Base-by-base conservation (phyloP, 2,329 filamentous ascomycete genomes). In the Fusarium nygamai region DNA sequence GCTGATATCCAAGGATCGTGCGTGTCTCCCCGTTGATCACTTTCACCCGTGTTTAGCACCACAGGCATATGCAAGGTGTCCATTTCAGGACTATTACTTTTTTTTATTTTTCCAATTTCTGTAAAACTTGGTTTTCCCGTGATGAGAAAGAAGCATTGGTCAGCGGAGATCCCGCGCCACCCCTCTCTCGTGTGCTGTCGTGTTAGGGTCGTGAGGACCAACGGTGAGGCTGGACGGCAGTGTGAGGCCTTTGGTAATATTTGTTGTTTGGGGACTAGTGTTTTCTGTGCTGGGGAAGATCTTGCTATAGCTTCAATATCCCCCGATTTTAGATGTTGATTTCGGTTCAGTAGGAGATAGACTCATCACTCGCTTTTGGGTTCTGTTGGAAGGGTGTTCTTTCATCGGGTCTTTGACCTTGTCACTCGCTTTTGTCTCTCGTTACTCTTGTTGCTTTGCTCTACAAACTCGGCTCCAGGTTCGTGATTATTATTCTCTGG, bases 241-340 rank as follows among this genome's bases (percentile, higher is more conserved):
- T 64, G 48, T 64, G 67, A 74, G 67, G 59, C 62, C 54, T 65
- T 63, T 60, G 62, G 62, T 57, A 59, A 50, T 59, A 34, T 64
- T 61, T 41, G 20, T 50, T 51, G 29, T 66, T 60, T 34, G 31
- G 44, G 27, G 48, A 48, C 41, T 36, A 50, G 46, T 34, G 47
- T 16, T 41, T 53, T 46, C 27, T 17, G 24, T 54, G 29, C 24
- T 36, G 20, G 41, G 38, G 38, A 47, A 44, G 48, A 70, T 72
- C 53, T 59, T 76, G 59, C 76, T 78, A 78, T 78, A 78, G 76
- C 75, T 76, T 76, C 76, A 60, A 48, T 69, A 34, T 50, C 53
- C 71, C 76, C 76, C 74, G 17, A n/a, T 8, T 22, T 41, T 65
- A n/a, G 34, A 27, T n/a, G 9, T 20, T n/a, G 59, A 27, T 46